These are phyloP conservation scores for Liriodendron chinense DNA, from an alignment of 164 flowering plant species.

Conservation along the genomic window DNA sequence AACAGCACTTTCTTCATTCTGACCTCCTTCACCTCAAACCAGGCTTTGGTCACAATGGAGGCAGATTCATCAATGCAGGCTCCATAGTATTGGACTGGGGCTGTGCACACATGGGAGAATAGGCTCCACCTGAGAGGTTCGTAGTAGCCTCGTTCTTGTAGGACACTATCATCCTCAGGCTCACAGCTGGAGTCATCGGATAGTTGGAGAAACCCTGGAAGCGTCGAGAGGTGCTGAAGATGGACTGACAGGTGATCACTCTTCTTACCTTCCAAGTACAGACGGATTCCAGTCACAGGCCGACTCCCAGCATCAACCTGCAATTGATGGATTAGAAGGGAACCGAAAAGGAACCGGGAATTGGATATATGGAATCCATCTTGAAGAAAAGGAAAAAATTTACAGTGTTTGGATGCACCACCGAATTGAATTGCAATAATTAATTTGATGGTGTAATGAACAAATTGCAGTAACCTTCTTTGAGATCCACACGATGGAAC, in stretches of 20 bases:
- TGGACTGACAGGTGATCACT: slow-evolving; percentile 77
- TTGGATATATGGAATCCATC: neutral
- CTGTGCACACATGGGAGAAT: slow-evolving; percentile 83
- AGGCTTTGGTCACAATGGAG: slow-evolving; percentile 76
- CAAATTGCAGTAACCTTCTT: no score
- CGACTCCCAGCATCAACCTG: slow-evolving; percentile 74
- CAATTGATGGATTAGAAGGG: slow-evolving; percentile 6
- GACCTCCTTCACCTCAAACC: slow-evolving; percentile 68
- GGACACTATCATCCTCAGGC: slow-evolving; percentile 36
- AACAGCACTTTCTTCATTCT: slow-evolving; percentile 81
- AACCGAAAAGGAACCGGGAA: slow-evolving; percentile 5
- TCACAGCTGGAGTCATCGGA: slow-evolving; percentile 44
- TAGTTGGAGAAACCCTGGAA: slow-evolving; percentile 59
- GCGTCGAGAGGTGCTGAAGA: slow-evolving; percentile 76
- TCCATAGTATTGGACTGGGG: slow-evolving; percentile 60
- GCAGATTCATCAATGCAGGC: slow-evolving; percentile 59
- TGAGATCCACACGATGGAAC: no score
- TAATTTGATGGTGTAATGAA: no score
- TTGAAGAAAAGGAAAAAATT: neutral
- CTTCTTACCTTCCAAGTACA: slow-evolving; percentile 82
- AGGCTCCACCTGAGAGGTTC: slow-evolving; percentile 82
- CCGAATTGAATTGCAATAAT: no score
- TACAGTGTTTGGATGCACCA: no score
- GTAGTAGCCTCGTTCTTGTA: slow-evolving; percentile 46
- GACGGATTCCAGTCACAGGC: slow-evolving; percentile 85